Evolutionary conservation across 768 basidiomycete genomes (phyloP).

Genomic region (Psilocybe cubensis): DNA sequence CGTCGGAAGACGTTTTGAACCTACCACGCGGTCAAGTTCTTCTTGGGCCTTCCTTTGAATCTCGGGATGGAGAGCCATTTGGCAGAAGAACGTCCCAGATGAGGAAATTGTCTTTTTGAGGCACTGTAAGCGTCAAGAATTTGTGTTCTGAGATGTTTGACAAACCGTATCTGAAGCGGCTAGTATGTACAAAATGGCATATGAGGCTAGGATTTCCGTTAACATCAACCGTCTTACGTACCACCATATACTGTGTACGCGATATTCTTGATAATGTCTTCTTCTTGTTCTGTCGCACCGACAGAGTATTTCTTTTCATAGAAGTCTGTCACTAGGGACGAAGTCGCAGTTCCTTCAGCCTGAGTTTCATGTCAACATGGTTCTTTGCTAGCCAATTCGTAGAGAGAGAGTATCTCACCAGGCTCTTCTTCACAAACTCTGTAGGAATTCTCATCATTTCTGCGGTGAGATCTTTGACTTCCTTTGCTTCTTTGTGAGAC

Average conservation of each 20-base stretch:
- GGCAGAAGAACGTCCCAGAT: conserved; percentile 27
- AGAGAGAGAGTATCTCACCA: conserved; percentile 2
- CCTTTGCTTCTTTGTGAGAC: neutral
- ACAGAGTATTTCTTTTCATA: conserved; percentile 5
- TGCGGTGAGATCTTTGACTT: conserved; percentile 21
- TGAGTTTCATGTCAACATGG: neutral
- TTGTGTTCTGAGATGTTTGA: neutral
- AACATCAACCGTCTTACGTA: neutral
- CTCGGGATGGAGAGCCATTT: conserved; percentile 31
- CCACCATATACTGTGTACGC: conserved; percentile 19
- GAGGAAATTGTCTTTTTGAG: conserved; percentile 11
- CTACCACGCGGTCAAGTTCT: conserved; percentile 36
- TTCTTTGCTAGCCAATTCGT: neutral
- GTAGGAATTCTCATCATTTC: conserved; percentile 15
- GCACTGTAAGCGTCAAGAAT: neutral
- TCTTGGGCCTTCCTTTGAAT: conserved; percentile 36
- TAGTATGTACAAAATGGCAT: neutral
- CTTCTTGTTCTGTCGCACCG: conserved; percentile 2
- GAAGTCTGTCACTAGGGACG: conserved; percentile 15
- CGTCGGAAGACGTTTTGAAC: conserved; percentile 30
- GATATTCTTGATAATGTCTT: conserved; percentile 9
- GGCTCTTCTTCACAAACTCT: conserved; percentile 7
- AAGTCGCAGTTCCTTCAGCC: conserved; percentile 6
- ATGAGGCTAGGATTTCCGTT: neutral
- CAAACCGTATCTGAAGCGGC: conserved; percentile 20